Base-by-base conservation (phyloP, 441 rosid genomes). In the Gossypium aridum region DNA sequence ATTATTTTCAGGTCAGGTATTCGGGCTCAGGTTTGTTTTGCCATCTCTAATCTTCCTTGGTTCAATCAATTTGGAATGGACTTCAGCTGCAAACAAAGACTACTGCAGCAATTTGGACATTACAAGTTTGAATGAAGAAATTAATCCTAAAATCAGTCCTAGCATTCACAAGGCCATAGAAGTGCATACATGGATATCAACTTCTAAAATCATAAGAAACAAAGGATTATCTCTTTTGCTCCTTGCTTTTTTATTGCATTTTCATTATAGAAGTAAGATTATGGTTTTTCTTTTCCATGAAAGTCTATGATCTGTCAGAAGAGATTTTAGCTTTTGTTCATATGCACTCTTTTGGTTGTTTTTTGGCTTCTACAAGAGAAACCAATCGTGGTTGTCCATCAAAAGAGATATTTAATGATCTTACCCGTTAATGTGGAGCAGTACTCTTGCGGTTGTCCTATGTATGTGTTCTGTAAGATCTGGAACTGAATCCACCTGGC, bases 341-440 rank as follows among this genome's bases (percentile, higher is more conserved):
- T n/a, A 25, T 3, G 72, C 59, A 69, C 56, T n/a, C 9, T 16
- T 69, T 25, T 25, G 6, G 39, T 47, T 47, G 54, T 3, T 64
- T 8, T 16, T 64, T 34, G 19, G 68, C 23, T 34, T 34, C 68
- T 13, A 34, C 9, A 34, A 34, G 39, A 34, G 39, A 34, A 34
- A 34, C 39, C 39, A 34, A 34, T 7, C 39, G 9, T 34, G 39
- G 39, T 34, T 34, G 39, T 34, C 39, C 39, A 34, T 34, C 39
- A 34, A 68, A 22, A 19, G 7, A 69, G 60, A 26, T 51, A 49
- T 1, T 8, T 70, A 64, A 72, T 51, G 56, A 39, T 59, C 90
- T 85, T 87, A 96, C 99, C 99, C 98, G 63, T 87, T 85, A 70
- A 94, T 90, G 75, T 94, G 99, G 74, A 96, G 94, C 76, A 96